Base-by-base conservation (phyloP, 257 asterid genomes). In the Mentha longifolia region DNA sequence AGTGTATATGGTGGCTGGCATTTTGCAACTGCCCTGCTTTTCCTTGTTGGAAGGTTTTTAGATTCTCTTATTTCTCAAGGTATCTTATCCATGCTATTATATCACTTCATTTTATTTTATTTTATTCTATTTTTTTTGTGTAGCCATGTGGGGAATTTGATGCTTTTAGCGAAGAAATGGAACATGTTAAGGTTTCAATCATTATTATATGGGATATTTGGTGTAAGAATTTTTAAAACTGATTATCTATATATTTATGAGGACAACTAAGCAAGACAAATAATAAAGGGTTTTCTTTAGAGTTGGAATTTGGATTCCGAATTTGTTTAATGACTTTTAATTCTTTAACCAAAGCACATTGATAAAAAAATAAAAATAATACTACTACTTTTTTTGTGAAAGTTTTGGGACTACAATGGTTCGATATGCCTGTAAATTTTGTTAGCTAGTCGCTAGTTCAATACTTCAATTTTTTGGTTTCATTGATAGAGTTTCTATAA, bases 11-110 rank as follows among this genome's bases (percentile, higher is more conserved):
- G 7, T 55, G 67, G 68, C 73, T 76, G 80, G 57, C 80, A 63
- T 69, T 68, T 68, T 67, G 51, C 70, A 75, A 75, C 79, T 75
- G 78, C 78, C 74, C 62, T 50, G n/a, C 30, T 28, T 61, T 75
- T 60, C 37, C 50, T 56, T 49, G 0, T 47, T 63, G 65, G 70
- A 57, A 39, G 47, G 39, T 11, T 43, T 43, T 61, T 62, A 72
- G 68, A 80, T 68, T 66, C 74, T 61, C 75, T 46, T 74, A 46
- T 72, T 63, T 55, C 12, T 51, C 20, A 68, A 72, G 54, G 50
- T 67, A 67, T 72, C 66, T 76, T 63, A 68, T 80, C 70, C 59
- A 73, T 61, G 52, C 67, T n/a, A 15, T 19, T 12, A 75, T 75
- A 57, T 52, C 68, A 69, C 68, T 65, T 58, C 74, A 74, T 20